These are phyloP conservation scores for Trifolium subterraneum DNA, from an alignment of 306 rosid species.

Conservation along the genomic window DNA sequence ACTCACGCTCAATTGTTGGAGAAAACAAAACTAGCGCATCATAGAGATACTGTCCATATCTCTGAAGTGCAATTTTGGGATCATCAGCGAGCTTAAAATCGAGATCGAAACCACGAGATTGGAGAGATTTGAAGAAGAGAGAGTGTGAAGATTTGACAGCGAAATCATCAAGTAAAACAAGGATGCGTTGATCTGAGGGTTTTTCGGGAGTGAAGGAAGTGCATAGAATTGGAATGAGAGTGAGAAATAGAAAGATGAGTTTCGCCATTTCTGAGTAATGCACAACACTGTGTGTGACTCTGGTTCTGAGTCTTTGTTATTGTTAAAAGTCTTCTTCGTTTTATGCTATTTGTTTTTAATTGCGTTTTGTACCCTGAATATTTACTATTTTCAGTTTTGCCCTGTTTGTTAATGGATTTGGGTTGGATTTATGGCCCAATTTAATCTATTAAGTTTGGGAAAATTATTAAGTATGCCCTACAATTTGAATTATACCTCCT, in stretches of 20 bases:
- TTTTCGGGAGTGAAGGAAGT: slow-evolving; percentile 69
- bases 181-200: slow-evolving; percentile 79
- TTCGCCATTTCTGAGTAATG: slow-evolving; percentile 66
- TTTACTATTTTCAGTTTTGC: not conserved
- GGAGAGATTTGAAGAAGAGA: slow-evolving; percentile 75
- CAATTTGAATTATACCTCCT: too few species aligned
- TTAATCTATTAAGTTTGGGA: not conserved
- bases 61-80: slow-evolving; percentile 75
- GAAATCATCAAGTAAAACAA: slow-evolving; percentile 86
- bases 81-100: slow-evolving; percentile 93
- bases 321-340: slow-evolving; percentile 17
- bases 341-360: slow-evolving; percentile 4
- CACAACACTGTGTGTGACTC: not conserved
- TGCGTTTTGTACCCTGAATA: not conserved
- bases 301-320: slow-evolving; percentile 2
- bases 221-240: slow-evolving; percentile 64
- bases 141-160: slow-evolving; percentile 91
- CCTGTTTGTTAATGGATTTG: not conserved
- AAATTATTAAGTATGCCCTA: not conserved
- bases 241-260: slow-evolving; percentile 50
- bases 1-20: slow-evolving; percentile 88
- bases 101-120: slow-evolving; percentile 91
- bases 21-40: slow-evolving; percentile 80
- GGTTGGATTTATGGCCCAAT: not conserved
- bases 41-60: slow-evolving; percentile 85